phyloP scores from a whole-genome alignment of 2,329 filamentous ascomycete genomes.

The Endocalyx cinctus region DNA sequence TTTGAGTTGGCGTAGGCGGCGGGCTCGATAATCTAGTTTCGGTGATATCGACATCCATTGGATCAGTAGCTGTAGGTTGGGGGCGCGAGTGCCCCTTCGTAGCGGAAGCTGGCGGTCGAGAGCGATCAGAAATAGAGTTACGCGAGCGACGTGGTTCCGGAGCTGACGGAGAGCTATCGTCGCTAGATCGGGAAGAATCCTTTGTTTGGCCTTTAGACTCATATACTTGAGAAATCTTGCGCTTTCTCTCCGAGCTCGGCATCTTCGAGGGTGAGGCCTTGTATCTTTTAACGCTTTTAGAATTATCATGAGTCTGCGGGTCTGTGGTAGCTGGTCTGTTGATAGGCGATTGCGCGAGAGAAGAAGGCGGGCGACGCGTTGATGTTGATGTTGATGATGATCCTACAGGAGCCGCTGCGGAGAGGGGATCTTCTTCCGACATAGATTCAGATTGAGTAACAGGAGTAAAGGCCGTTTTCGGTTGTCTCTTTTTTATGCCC shows the following conservation, averaged over 20 bases:
- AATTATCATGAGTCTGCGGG: no score
- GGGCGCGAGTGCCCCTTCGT: conserved; percentile 9
- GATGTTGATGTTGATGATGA: no score
- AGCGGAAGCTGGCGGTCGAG: conserved; percentile 4
- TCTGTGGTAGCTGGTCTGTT: no score
- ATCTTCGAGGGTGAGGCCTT: conserved; percentile 8
- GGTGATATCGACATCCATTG: conserved; percentile 16
- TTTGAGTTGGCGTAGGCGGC: conserved; percentile 22
- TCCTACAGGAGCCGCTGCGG: no score
- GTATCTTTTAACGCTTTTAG: conserved; percentile 7
- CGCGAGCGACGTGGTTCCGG: conserved; percentile 18
- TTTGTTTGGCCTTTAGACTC: conserved; percentile 17
- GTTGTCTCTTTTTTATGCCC: conserved; percentile 17
- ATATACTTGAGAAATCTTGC: conserved; percentile 25
- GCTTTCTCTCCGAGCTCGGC: conserved; percentile 20
- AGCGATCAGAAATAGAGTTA: conserved; percentile 11
- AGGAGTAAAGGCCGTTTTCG: conserved; percentile 19
- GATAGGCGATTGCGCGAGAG: no score
- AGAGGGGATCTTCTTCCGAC: conserved; percentile 22
- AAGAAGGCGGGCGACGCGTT: conserved; percentile 13
- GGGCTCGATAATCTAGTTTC: conserved; percentile 24
- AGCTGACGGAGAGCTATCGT: conserved; percentile 9
- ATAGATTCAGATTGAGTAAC: conserved; percentile 19
- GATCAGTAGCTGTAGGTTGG: conserved; percentile 13
- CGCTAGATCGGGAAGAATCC: conserved; percentile 9